Evolutionary conservation across 371 early-diverging fungal species (phyloP), one percentile per base, ranked within the genome.

Genomic region (Catenaria anguillulae): DNA sequence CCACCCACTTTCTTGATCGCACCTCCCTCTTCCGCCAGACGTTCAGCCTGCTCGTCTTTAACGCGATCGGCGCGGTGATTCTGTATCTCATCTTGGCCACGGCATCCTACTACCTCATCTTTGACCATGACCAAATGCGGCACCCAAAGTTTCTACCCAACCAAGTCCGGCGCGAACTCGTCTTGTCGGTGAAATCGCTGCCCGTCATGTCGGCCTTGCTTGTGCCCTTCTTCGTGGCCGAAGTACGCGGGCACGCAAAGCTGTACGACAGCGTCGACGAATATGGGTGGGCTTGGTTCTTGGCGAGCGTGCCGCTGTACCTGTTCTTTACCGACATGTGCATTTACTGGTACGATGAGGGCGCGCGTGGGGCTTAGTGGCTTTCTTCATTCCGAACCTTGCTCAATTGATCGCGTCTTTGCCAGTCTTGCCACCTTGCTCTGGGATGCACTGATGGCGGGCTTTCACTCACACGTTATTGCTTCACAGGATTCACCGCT

Each of bases 61-160:
- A 86, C 40, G 75, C 79, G 52, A 36, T 86, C 33, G 89, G 88
- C 64, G 90, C 81, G 46, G 73, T 80, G 65, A 54, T 85, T 64
- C 83, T 92, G 64, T 96, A 96, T 70, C 83, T 92, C 58, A 55
- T 68, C 50, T 78, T 88, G 29, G 86, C 92, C 0, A 68, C 78
- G 8, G 64, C 86, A 33, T 85, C 88, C 36, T 96, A 89, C 73
- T 78, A 77, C 67, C 66, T 86, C 33, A 70, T 92, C n/a, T 96
- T 85, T 72, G 94, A 96, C 70, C 81, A 88, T 65, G 79, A 81
- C 40, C 85, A 84, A 21, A 82, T 84, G 79, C 84, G 87, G 71
- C 93, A 96, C 67, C 94, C 94, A 21, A 90, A 90, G 69, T 93
- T 83, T 65, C 77, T 96, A 62, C 82, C 79, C 66, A 87, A 91